Evolutionary conservation across 495 filamentous ascomycete species (phyloP).

Genomic region (Podospora australis): DNA sequence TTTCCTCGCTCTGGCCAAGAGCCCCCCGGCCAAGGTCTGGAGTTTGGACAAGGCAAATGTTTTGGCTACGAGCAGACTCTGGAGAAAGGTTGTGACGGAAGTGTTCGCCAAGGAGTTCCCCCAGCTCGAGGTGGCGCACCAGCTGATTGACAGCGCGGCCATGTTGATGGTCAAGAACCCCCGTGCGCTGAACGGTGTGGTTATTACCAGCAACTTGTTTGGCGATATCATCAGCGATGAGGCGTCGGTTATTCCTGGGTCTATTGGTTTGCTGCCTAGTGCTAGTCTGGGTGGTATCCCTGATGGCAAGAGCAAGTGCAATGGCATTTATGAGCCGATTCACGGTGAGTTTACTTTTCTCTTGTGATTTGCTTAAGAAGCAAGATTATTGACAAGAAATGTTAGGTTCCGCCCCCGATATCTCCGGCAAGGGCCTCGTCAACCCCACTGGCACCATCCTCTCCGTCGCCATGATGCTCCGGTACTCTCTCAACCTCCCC

Average conservation of each 20-base stretch:
- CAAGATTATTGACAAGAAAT: not conserved
- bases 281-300: slow-evolving; percentile 84
- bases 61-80: slow-evolving; percentile 80
- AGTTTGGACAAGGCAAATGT: slow-evolving; percentile 97
- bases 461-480: slow-evolving; percentile 86
- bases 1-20: slow-evolving; percentile 69
- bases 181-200: slow-evolving; percentile 79
- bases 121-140: slow-evolving; percentile 74
- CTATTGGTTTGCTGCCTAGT: slow-evolving; percentile 81
- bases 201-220: slow-evolving; percentile 92
- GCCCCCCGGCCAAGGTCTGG: slow-evolving; percentile 79
- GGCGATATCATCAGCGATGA: slow-evolving; percentile 97
- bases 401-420: slow-evolving; percentile 63
- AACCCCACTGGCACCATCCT: slow-evolving; percentile 80
- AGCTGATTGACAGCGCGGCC: slow-evolving; percentile 91
- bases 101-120: slow-evolving; percentile 84
- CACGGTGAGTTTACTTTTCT: slow-evolving; percentile 57
- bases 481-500: slow-evolving; percentile 76
- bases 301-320: slow-evolving; percentile 65
- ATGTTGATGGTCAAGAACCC: slow-evolving; percentile 99
- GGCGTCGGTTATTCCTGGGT: slow-evolving; percentile 92
- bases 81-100: slow-evolving; percentile 82
- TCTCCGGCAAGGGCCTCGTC: slow-evolving; percentile 82
- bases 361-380: not conserved
- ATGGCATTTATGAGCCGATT: slow-evolving; percentile 96